Conservation (phyloP, 2,329 filamentous ascomycete genomes). For the Diplodia mutila region DNA sequence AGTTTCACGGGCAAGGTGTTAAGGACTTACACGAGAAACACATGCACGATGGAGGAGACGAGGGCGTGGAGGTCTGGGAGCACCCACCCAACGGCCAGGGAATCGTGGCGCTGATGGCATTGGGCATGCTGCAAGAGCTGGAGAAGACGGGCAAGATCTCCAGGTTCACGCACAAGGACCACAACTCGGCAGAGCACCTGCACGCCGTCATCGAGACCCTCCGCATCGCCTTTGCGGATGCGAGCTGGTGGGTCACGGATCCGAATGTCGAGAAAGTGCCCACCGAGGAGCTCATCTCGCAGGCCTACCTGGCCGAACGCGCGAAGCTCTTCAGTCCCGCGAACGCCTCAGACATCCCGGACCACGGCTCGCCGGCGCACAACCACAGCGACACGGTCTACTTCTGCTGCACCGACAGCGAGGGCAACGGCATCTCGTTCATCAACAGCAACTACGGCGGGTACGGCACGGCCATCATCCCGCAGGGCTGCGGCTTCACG, state of each 20-base stretch:
- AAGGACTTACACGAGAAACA: conserved; percentile 47
- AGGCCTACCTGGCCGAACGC: conserved; percentile 74
- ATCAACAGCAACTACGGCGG: conserved; percentile 95
- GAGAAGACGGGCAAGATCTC: conserved; percentile 76
- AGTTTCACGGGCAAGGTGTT: conserved; percentile 70
- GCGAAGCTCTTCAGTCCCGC: conserved; percentile 63
- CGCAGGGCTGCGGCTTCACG: conserved; percentile 84
- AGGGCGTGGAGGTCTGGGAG: conserved; percentile 85
- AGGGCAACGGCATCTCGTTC: conserved; percentile 91
- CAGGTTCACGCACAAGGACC: conserved; percentile 68
- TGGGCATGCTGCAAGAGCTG: conserved; percentile 87
- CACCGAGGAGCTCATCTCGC: conserved; percentile 68
- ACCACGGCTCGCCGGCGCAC: conserved; percentile 75
- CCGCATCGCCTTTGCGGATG: conserved; percentile 88
- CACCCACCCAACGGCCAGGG: conserved; percentile 97
- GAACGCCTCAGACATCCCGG: conserved; percentile 56
- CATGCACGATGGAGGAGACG: conserved; percentile 43
- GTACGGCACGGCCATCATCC: conserved; percentile 86
- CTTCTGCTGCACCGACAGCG: conserved; percentile 78
- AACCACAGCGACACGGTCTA: conserved; percentile 92
- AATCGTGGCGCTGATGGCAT: conserved; percentile 89
- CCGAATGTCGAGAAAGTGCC: conserved; percentile 74
- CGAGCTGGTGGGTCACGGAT: conserved; percentile 86
- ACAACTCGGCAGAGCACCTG: conserved; percentile 75
- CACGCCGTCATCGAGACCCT: conserved; percentile 88